Base-by-base conservation (phyloP, 176 grass and related monocot species). In the Alopecurus myosuroides region DNA sequence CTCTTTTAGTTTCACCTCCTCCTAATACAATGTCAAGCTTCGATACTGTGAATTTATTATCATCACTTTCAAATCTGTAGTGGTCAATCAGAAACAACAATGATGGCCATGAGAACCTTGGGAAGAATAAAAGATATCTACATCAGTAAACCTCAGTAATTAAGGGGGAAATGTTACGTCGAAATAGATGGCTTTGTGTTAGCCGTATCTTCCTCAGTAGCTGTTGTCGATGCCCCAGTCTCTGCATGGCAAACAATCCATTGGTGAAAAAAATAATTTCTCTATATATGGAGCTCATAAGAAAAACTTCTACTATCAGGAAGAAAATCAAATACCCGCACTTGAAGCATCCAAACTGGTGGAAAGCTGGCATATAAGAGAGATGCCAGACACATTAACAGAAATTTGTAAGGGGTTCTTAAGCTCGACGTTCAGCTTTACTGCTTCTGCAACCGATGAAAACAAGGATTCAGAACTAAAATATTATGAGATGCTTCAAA, bases 391-490 rank as follows among this genome's bases (percentile, higher is more conserved):
- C 86, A 99, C 88, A 86, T 88, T 60, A 84, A 99, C 81, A 70
- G 93, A 82, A 88, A 96, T 93, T 46, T 96, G 97, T 25, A 99
- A 88, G 89, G 97, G 97, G 78, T 99, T 99, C 88, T 89, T 95
- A 51, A 99, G 78, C 84, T 99, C 97, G 89, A 96, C 34, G 10
- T 84, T 85, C 86, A 99, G 77, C 87, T 90, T 94, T 70, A 99
- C 88, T 82, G 89, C 78, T 85, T 99, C 97, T 99, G 97, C 79
- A 96, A 86, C 56, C 58, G 91, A 88, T 77, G 41, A 86, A 86
- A 46, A 62, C n/a, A 83, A 63, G 15, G 65, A 75, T 64, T 87
- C 30, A 90, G 33, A 90, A 75, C 11, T 22, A 66, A 37, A 77
- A 82, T 50, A 67, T 36, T 25, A 36, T 33, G 20, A 82, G 73